Base-by-base conservation (phyloP, 2,329 filamentous ascomycete species). In the Verticillium zaregamsianum region DNA sequence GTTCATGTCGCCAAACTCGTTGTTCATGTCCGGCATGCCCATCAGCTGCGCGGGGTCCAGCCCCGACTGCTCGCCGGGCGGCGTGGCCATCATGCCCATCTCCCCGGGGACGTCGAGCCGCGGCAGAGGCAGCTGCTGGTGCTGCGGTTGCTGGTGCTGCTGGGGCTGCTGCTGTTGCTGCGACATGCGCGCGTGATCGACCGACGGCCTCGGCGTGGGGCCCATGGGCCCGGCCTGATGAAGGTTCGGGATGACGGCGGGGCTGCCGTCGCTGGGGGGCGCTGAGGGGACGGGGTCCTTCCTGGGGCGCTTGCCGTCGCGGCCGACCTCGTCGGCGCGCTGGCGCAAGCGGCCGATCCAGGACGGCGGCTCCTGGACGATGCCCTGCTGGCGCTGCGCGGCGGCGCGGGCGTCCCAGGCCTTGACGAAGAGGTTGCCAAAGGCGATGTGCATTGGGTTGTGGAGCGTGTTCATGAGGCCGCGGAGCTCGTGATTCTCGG, bases 401-500 rank as follows among this genome's bases (percentile, higher is more conserved):
- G 78, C 75, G 66, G 82, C 81, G 60, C 82, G 80, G 2, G 82
- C 83, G 54, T 83, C 81, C 87, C 87, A 90, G 0, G 86, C 86
- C 67, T 86, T 87, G 62, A 89, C 73, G 49, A 90, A 83, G 20
- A 84, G 77, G 23, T 77, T 76, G 1, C 82, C 82, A 64, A 90
- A 86, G 1, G 82, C 81, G 33, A 82, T 73, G 66, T 87, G 84
- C 74, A 87, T 78, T 7, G 85, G 85, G 54, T 78, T 86, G 58
- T 81, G 79, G 57, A 82, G 72, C 62, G 82, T 79, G 54, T 78
- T 78, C 37, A 77, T 75, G 58, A 85, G 72, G 2, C 80, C 79
- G 52, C 85, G 76, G 32, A 79, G 76, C 6, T 83, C 80, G 67
- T 86, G 80, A 69, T 86, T 85, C 65, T 80, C 76, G 58, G 79